Percentiles rank a stretch among this genome's conserved stretches.
Conservation (phyloP, 306 rosid species). For the Astragalus glycyphyllos region DNA sequence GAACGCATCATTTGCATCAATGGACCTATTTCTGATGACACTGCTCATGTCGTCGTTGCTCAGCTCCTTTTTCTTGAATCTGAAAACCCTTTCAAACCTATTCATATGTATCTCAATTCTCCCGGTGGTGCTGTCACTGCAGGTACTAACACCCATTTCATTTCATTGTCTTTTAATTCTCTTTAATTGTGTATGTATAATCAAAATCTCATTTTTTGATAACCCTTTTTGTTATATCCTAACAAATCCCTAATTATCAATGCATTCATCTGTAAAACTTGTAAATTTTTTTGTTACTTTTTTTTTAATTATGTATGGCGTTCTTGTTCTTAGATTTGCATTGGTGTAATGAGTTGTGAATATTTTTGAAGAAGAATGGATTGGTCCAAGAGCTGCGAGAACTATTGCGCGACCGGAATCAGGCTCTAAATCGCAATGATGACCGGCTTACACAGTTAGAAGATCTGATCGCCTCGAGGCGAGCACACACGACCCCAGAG, state of each 20-base stretch:
- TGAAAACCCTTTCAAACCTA: conserved; percentile 93
- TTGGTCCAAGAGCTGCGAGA: no score
- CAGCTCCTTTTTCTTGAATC: conserved; percentile 97
- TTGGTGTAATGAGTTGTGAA: not conserved
- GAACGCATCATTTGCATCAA: conserved; percentile 97
- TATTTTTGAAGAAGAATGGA: not conserved
- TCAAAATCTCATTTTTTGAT: conserved; percentile 9
- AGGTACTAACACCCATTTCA: conserved; percentile 43
- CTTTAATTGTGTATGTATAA: not conserved
- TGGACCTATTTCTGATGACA: conserved; percentile 89
- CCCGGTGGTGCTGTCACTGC: conserved; percentile 99
- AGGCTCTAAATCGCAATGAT: no score
- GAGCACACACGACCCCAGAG: no score
- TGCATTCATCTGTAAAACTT: not conserved
- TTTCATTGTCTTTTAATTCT: not conserved
- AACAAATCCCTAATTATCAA: conserved; percentile 1
- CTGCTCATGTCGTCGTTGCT: conserved; percentile 95
- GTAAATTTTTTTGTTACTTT: not conserved
- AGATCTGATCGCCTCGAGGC: no score
- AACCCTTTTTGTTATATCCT: not conserved
- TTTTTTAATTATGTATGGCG: not conserved
- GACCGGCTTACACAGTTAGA: no score
- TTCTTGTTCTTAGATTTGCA: conserved; percentile 32
- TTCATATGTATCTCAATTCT: conserved; percentile 88
- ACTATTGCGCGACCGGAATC: no score